Conservation (phyloP, 164 flowering plant species). For the Cinnamomum micranthum region DNA sequence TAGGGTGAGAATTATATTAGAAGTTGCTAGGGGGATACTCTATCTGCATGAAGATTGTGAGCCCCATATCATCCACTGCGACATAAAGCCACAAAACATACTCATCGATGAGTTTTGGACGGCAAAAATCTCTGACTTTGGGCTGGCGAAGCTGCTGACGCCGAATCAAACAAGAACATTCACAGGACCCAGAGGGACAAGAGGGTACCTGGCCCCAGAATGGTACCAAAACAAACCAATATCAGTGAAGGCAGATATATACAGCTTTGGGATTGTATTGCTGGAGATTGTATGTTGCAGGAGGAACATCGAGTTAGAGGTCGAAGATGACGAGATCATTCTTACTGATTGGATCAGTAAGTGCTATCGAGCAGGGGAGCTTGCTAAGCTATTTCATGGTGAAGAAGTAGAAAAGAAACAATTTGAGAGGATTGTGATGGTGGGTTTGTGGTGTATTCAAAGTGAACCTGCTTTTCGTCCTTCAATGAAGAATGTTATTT, state of each 20-base stretch:
- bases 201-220: slow-evolving; percentile 40
- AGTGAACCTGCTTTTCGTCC: slow-evolving; percentile 37
- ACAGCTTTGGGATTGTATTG: slow-evolving; percentile 35
- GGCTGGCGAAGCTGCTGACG: slow-evolving; percentile 21
- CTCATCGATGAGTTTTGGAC: slow-evolving; percentile 16
- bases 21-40: slow-evolving; percentile 19
- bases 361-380: slow-evolving; percentile 20
- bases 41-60: slow-evolving; percentile 28
- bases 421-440: slow-evolving; percentile 24
- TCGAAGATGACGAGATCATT: slow-evolving; percentile 17
- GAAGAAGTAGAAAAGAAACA: slow-evolving; percentile 16
- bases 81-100: slow-evolving; percentile 27
- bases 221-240: slow-evolving; percentile 28
- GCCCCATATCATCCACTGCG: slow-evolving; percentile 28
- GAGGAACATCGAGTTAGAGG: slow-evolving; percentile 1
- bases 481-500: slow-evolving; percentile 33
- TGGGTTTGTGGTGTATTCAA: slow-evolving; percentile 36
- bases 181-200: slow-evolving; percentile 32
- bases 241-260: slow-evolving; percentile 32
- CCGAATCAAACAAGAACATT: slow-evolving; percentile 17
- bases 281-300: slow-evolving; percentile 27
- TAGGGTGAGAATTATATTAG: slow-evolving; percentile 17
- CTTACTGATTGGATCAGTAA: slow-evolving; percentile 26
- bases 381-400: slow-evolving; percentile 11
- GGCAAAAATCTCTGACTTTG: slow-evolving; percentile 21